phyloP scores from a whole-genome alignment of 495 filamentous ascomycete genomes.

The Niebla homalea region DNA sequence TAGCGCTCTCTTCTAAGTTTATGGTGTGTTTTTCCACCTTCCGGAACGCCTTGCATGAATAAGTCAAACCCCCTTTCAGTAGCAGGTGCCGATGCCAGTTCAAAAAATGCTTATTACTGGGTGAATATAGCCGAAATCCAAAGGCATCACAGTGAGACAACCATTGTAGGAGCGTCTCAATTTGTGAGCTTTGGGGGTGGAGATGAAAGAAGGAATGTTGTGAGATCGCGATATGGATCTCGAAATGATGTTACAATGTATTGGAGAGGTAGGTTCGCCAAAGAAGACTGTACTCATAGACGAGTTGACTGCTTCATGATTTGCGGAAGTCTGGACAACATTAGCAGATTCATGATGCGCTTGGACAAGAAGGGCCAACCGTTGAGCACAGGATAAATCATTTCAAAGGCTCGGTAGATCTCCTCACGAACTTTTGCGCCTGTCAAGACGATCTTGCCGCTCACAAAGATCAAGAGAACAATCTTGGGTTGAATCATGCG shows the following conservation, averaged over 20 bases:
- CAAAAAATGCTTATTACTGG: conserved; percentile 36
- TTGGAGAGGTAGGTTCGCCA: no score
- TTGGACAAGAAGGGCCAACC: conserved; percentile 29
- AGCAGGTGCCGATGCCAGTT: conserved; percentile 25
- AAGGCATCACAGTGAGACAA: background rate
- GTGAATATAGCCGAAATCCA: conserved; percentile 15
- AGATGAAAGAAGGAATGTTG: conserved; percentile 16
- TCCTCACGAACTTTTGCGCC: conserved; percentile 97
- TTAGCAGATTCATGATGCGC: conserved; percentile 17
- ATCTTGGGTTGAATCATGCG: conserved; percentile 99
- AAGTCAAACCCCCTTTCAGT: conserved; percentile 11
- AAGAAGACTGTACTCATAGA: conserved; percentile 11
- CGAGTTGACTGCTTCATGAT: conserved; percentile 27
- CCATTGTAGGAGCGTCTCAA: background rate
- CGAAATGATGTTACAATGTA: conserved; percentile 6
- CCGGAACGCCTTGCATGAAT: conserved; percentile 9
- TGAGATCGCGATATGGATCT: conserved; percentile 45
- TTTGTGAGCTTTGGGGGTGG: conserved; percentile 2
- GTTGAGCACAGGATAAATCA: conserved; percentile 97
- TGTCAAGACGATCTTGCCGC: conserved; percentile 95
- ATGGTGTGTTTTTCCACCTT: conserved; percentile 4
- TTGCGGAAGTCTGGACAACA: conserved; percentile 49
- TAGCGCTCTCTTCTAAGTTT: conserved; percentile 36
- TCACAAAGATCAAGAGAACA: conserved; percentile 96
- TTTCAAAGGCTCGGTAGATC: conserved; percentile 96